Evolutionary conservation across 2,329 filamentous ascomycete genomes (phyloP).

Genomic region (Penicillium sp.): DNA sequence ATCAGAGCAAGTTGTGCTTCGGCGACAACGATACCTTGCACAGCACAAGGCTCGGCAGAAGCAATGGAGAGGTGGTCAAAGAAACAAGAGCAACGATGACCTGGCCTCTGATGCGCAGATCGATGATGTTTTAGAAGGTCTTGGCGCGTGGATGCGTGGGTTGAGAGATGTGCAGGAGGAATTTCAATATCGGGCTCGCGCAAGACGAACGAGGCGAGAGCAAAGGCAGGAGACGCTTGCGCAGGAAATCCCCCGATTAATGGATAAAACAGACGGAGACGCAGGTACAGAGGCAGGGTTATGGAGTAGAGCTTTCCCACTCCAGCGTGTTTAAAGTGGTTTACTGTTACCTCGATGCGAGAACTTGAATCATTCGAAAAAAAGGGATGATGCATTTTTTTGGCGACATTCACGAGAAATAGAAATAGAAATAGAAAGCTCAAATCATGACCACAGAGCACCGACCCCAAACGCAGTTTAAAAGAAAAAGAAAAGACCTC

Average conservation of each 20-base stretch:
- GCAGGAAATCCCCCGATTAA: background rate
- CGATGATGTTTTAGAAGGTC: slow-evolving; percentile 35
- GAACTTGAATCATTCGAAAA: background rate
- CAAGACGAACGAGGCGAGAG: slow-evolving; percentile 52
- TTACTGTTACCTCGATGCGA: background rate
- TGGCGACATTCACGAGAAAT: slow-evolving; percentile 9
- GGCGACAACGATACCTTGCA: slow-evolving; percentile 1
- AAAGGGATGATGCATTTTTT: background rate
- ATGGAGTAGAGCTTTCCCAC: background rate
- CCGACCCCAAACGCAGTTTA: slow-evolving; percentile 6
- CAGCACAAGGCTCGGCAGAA: slow-evolving; percentile 13
- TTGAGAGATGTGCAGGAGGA: slow-evolving; percentile 43
- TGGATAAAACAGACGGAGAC: background rate
- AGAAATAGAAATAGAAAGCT: slow-evolving; percentile 9
- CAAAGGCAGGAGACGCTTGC: slow-evolving; percentile 11
- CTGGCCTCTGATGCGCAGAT: slow-evolving; percentile 20
- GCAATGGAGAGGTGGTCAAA: slow-evolving; percentile 17
- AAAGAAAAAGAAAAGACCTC: slow-evolving; percentile 12
- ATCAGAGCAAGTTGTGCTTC: slow-evolving; percentile 15
- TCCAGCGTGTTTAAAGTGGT: background rate
- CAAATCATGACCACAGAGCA: slow-evolving; percentile 10
- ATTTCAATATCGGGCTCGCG: slow-evolving; percentile 48
- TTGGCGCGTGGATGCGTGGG: slow-evolving; percentile 41
- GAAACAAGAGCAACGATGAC: slow-evolving; percentile 2
- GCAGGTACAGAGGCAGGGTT: background rate